Conservation (phyloP, 371 early-diverging fungal genomes). For the Rhizopus stolonifer region DNA sequence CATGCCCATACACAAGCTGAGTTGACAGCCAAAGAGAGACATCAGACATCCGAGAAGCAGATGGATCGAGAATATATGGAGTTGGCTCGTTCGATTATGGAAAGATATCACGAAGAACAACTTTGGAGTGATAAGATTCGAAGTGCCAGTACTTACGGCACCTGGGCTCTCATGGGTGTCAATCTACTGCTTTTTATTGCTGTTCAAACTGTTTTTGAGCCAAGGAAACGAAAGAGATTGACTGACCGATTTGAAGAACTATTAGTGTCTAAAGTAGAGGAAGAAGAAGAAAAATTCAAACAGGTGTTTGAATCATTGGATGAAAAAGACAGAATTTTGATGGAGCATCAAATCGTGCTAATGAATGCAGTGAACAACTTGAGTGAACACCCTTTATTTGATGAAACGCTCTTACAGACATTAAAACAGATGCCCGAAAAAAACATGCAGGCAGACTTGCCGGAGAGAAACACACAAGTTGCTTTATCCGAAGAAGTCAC, state of each 20-base stretch:
- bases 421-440: too few species aligned
- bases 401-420: too few species aligned
- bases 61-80: constrained; percentile 72
- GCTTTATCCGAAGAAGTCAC: too few species aligned
- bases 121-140: constrained; percentile 98
- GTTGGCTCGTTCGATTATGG: constrained; percentile 71
- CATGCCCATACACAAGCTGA: constrained; percentile 75
- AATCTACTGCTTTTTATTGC: constrained; percentile 73
- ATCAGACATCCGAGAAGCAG: constrained; percentile 61
- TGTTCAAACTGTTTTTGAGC: constrained; percentile 80
- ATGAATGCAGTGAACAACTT: constrained; percentile 22
- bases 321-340: constrained; percentile 15
- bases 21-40: constrained; percentile 53
- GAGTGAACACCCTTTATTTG: constrained; percentile 18
- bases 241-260: constrained; percentile 72
- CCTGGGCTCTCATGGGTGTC: constrained; percentile 75
- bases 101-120: constrained; percentile 89
- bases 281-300: constrained; percentile 41
- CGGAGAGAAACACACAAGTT: too few species aligned
- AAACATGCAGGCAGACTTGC: too few species aligned
- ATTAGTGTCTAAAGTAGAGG: constrained; percentile 44
- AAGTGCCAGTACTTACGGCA: constrained; percentile 81
- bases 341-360: constrained; percentile 31
- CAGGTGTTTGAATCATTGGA: constrained; percentile 29
- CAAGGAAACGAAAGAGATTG: constrained; percentile 68